phyloP scores from a whole-genome alignment of 2,329 filamentous ascomycete species.

The Xylariaceae sp. region DNA sequence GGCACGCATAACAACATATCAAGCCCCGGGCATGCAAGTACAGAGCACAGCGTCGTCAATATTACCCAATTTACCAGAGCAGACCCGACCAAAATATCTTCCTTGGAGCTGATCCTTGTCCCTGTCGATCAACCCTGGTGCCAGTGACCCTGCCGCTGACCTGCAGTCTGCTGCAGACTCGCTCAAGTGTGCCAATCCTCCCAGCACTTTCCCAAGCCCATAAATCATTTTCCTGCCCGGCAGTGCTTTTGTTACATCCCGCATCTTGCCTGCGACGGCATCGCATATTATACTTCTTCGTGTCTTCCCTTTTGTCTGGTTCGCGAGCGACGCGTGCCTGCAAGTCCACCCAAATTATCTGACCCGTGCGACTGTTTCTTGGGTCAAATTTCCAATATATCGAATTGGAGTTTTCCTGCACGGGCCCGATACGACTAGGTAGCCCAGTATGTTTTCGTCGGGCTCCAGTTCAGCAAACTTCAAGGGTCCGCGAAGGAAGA shows the following conservation, averaged over 20 bases:
- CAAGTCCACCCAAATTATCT: conserved; percentile 24
- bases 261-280: conserved; percentile 20
- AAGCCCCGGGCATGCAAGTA: no score
- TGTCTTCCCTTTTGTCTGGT: conserved; percentile 16
- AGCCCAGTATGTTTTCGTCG: conserved; percentile 28
- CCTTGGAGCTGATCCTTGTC: conserved; percentile 18
- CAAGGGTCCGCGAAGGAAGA: conserved; percentile 24
- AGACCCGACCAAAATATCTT: conserved; percentile 10
- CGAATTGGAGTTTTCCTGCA: conserved; percentile 16
- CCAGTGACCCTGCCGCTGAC: conserved; percentile 24
- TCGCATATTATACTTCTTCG: conserved; percentile 18
- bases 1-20: no score
- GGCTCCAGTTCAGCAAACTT: conserved; percentile 21
- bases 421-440: conserved; percentile 15
- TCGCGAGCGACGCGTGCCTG: conserved; percentile 18
- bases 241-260: conserved; percentile 24
- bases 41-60: no score
- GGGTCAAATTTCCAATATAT: conserved; percentile 20
- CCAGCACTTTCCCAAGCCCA: conserved; percentile 27
- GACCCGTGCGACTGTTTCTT: conserved; percentile 19
- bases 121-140: conserved; percentile 23
- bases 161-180: conserved; percentile 31
- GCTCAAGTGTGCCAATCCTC: conserved; percentile 28
- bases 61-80: not conserved
- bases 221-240: conserved; percentile 25